Evolutionary conservation across 495 filamentous ascomycete genomes (phyloP).

Genomic region (Parathielavia appendiculata): DNA sequence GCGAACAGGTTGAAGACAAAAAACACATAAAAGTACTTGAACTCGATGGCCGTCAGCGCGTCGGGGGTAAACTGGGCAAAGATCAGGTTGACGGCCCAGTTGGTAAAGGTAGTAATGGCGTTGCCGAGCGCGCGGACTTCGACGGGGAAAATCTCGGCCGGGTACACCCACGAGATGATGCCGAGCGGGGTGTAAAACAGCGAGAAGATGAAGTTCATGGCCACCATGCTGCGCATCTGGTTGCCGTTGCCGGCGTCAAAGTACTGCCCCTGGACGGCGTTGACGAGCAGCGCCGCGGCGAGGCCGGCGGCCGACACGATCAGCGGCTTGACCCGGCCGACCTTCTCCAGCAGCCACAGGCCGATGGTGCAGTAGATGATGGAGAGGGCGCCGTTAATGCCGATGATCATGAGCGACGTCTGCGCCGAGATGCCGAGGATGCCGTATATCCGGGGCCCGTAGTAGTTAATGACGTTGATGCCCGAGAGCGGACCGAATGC

Average conservation of each 20-base stretch:
- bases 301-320: not conserved
- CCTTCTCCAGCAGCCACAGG: not conserved
- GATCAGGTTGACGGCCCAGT: not conserved
- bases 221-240: not conserved
- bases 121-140: not conserved
- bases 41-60: not conserved
- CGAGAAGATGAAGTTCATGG: not conserved
- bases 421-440: not conserved
- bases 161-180: conserved; percentile 2
- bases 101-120: not conserved
- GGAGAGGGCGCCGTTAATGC: not conserved
- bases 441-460: not conserved
- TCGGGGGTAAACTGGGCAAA: not conserved
- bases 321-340: not conserved
- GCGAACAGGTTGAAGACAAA: not conserved
- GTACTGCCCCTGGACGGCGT: not conserved
- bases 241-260: not conserved
- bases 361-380: not conserved
- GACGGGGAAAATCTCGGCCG: not conserved
- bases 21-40: not conserved
- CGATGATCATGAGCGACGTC: not conserved
- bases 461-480: conserved; percentile 4
- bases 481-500: not conserved
- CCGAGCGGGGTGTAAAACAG: no score
- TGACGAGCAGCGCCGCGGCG: not conserved